Evolutionary conservation across 116 monocot genomes (phyloP), one percentile per base, ranked within the genome.

Genomic region (Zostera marina): DNA sequence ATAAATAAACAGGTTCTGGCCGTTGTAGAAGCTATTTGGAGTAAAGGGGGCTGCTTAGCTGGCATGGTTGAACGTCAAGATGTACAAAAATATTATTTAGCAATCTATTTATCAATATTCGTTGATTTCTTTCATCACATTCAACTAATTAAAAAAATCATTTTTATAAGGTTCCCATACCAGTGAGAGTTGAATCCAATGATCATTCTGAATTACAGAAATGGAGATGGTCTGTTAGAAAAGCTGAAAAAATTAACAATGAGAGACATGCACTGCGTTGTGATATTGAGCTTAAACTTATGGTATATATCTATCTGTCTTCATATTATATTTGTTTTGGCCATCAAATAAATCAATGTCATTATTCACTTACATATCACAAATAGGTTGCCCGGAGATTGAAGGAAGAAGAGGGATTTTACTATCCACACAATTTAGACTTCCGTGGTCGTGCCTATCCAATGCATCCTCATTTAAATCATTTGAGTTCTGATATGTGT

Each of bases 341-440:
- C 4, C 51, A 51, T 51, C 16, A 8, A 19, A 9, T 51, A 21
- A 51, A 51, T 9, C 17, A 19, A 19, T 20, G 8, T 19, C 51
- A 51, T 51, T 51, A 8, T 51, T 51, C 51, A 51, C 32, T 32
- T 32, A 32, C 32, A 32, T 56, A 56, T 24, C 32, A 21, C 25
- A 40, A 63, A 66, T 69, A 85, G 82, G 86, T 91, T 39, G 82
- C 82, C 15, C 70, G 63, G 46, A 91, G 71, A 64, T 72, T 91
- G 85, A 72, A 52, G 61, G 74, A 79, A 70, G 91, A 85, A 46
- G 79, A 79, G 24, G 79, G 79, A 53, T 91, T 91, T 66, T 81
- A 79, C 54, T 91, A 85, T 63, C 91, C 91, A 47, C 91, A 91
- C 67, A 91, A 91, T 48, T 61, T 91, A 12, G 91, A 91, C 57